Evolutionary conservation across 495 filamentous ascomycete species (phyloP), one percentile per base, ranked within the genome.

Genomic region (Annulohypoxylon nitens): DNA sequence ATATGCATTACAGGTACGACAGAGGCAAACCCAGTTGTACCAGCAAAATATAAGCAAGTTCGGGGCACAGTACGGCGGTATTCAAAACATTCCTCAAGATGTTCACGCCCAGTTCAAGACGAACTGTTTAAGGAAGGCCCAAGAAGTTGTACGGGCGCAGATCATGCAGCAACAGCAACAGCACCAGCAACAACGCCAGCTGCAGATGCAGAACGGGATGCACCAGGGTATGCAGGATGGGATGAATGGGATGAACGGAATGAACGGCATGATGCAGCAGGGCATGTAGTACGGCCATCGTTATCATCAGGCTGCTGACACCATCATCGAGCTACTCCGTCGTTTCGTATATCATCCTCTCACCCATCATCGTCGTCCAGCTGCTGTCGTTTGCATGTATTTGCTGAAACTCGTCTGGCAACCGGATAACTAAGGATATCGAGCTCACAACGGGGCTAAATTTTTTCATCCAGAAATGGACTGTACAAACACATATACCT

Each of bases 1-100:
- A 7, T 10, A 64, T 1, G 8, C 14, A 81, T 79, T 69, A 74
- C 70, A 73, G 3, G 45, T 77, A 9, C 69, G 59, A 88, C 25
- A 68, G 80, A 7, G 20, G 20, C 20, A 23, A 23, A 23, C 20
- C 20, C 20, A 23, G 20, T 23, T 23, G 20, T 23, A 23, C 20
- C 20, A 23, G 20, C 85, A 87, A 58, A 73, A 85, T n/a, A 82
- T 89, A 70, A 79, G 83, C 6, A 77, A 79, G 4, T 79, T 87
- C 41, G 69, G 77, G 25, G 74, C 73, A 12, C 83, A 83, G 33
- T 88, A 50, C 51, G 78, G 78, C 20, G 77, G 77, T 4, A 73
- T 54, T 58, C 75, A 62, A 67, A 81, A 66, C 57, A 80, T 81
- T 43, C 82, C 75, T 67, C 79, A 55, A 34, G 81, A 83, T 5